Conservation (phyloP, 2,329 filamentous ascomycete genomes). For the Penicillium sp. region DNA sequence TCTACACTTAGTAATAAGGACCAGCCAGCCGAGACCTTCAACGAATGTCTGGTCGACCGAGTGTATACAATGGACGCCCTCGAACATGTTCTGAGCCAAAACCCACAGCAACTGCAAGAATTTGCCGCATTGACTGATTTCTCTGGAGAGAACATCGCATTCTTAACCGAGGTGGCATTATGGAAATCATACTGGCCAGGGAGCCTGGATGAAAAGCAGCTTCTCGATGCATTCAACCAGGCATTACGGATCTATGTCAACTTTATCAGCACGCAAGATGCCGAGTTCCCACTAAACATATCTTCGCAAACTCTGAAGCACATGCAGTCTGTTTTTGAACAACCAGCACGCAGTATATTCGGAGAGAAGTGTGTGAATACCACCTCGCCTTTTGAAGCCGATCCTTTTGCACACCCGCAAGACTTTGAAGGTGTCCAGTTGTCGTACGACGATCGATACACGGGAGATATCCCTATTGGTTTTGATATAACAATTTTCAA, state of each 20-base stretch:
- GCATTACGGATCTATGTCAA: conserved; percentile 4
- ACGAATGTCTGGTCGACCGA: conserved; percentile 1
- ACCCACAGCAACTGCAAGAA: conserved; percentile 49
- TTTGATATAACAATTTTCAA: conserved; percentile 7
- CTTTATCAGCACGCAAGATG: conserved; percentile 8
- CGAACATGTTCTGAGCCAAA: conserved; percentile 4
- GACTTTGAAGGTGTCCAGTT: not conserved
- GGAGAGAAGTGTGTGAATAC: not conserved
- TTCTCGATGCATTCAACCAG: conserved; percentile 2
- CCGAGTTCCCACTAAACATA: conserved; percentile 8
- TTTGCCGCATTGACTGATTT: conserved; percentile 68
- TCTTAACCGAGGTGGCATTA: conserved; percentile 58
- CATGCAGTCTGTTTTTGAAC: conserved; percentile 2
- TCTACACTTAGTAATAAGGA: conserved; percentile 4
- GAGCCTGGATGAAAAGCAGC: not conserved
- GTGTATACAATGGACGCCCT: conserved; percentile 8
- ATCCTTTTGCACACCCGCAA: not conserved
- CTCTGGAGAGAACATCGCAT: conserved; percentile 71
- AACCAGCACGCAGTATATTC: not conserved
- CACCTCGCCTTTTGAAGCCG: not conserved
- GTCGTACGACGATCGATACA: not conserved
- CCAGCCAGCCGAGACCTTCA: not conserved
- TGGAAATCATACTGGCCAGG: conserved; percentile 49
- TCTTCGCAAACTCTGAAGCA: conserved; percentile 2
- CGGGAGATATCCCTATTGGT: not conserved